Evolutionary conservation across 2,329 filamentous ascomycete genomes (phyloP).

Genomic region (Cytospora mali): DNA sequence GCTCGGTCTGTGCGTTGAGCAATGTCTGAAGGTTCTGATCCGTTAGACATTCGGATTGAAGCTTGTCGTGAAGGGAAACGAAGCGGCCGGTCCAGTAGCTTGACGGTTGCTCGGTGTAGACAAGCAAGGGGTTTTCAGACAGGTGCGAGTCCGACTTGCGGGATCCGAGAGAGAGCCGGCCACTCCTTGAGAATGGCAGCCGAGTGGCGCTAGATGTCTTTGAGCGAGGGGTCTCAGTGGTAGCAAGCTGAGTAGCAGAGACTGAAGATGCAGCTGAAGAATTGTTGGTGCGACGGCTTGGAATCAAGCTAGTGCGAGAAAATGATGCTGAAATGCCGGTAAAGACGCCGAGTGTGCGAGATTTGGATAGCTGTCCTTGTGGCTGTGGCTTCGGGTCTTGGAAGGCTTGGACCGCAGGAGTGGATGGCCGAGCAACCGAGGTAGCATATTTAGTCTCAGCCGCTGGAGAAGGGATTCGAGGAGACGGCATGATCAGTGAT

Average conservation of each 20-base stretch:
- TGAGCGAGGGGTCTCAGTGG: conserved; percentile 1
- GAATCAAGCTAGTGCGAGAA: conserved; percentile 21
- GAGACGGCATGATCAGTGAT: neutral
- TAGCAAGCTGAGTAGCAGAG: conserved; percentile 23
- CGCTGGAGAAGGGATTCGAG: neutral
- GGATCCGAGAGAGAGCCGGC: conserved; percentile 14
- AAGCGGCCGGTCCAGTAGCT: conserved; percentile 67
- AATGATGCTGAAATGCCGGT: conserved; percentile 23
- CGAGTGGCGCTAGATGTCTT: neutral
- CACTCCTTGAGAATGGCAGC: conserved; percentile 12
- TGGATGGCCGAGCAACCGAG: neutral
- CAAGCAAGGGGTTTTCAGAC: conserved; percentile 33
- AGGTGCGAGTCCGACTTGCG: conserved; percentile 27
- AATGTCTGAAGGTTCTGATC: conserved; percentile 30
- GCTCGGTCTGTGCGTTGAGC: conserved; percentile 27
- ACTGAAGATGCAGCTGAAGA: conserved; percentile 20
- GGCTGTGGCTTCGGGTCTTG: conserved; percentile 11
- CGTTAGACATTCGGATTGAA: conserved; percentile 45
- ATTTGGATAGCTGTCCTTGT: conserved; percentile 18
- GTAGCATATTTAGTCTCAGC: neutral
- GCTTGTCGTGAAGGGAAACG: conserved; percentile 57
- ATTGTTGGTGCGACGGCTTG: conserved; percentile 13
- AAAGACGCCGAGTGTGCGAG: conserved; percentile 23
- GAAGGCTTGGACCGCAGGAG: neutral
- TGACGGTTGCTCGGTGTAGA: conserved; percentile 49